Evolutionary conservation across 2,329 filamentous ascomycete genomes (phyloP), one percentile per base, ranked within the genome.

Genomic region (Didymella sp.): DNA sequence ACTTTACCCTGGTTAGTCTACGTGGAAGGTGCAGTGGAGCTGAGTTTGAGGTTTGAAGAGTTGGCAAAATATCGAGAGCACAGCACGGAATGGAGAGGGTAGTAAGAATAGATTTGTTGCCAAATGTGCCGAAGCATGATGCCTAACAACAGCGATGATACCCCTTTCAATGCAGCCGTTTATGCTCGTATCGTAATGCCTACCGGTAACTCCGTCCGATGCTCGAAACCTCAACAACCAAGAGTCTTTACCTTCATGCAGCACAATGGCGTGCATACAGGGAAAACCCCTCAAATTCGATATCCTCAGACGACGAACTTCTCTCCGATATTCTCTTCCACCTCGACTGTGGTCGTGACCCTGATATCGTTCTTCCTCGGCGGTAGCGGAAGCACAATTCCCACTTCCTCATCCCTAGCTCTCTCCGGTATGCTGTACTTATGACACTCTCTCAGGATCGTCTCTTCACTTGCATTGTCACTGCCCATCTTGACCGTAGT

Each of bases 401-500:
- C 49, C 19, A 38, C 31, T 21, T 57, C 48, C 15, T 52, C 48
- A 27, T 52, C 49, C 5, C 6, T 1, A 3, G 19, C 24, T 9
- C 54, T 22, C 25, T 52, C 48, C 5, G 54, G 49, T 6, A 48
- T n/a, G 12, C 25, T 38, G 6, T 59, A 46, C 51, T 63, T 58
- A n/a, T 48, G 31, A 17, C 35, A 52, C 17, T 64, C 67, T 35
- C 64, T 53, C 12, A 71, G 44, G 22, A 73, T 71, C 22, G 64
- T 66, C 55, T 73, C 70, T 40, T 71, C 68, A 35, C 70, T 71
- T 17, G 63, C 60, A 28, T 64, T 63, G n/a, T 70, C 62, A 27
- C 61, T 61, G 1, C 58, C 61, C 54, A 64, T 61, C 27, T 64
- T 60, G 22, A 69, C 59, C 6, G 62, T 67, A 15, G 66, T 67